Percentiles rank a stretch among this genome's conserved stretches.
These are phyloP conservation scores for Penicillium goetzii DNA, from an alignment of 495 filamentous ascomycete species.

Conservation along the genomic window DNA sequence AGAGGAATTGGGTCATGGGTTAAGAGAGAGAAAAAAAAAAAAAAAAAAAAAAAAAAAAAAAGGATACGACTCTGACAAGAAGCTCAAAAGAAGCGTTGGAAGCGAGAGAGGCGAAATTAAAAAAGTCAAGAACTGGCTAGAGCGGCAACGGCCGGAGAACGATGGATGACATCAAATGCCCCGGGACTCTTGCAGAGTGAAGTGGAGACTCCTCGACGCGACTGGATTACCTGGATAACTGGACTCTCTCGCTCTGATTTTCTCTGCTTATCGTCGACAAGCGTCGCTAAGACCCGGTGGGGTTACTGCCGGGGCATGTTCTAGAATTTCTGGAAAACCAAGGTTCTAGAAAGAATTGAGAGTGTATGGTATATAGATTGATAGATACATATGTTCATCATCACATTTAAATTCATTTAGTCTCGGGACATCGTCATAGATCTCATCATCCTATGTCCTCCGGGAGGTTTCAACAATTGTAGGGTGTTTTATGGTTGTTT, in stretches of 20 bases:
- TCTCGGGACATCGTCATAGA: not conserved
- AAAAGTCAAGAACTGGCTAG: constrained; percentile 11
- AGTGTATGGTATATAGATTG: not conserved
- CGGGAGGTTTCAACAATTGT: not conserved
- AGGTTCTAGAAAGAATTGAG: not conserved
- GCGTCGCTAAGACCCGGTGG: constrained; percentile 11
- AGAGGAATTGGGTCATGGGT: constrained; percentile 6
- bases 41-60: constrained; percentile 13
- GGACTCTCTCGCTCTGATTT: not conserved
- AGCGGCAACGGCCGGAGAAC: constrained; percentile 33
- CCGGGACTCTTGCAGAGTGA: constrained; percentile 18
- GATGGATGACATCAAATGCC: constrained; percentile 39
- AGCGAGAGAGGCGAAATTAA: constrained; percentile 14
- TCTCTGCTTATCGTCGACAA: constrained; percentile 9
- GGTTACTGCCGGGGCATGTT: constrained; percentile 2
- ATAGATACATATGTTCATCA: not conserved
- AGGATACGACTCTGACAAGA: not conserved
- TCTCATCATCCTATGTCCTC: not conserved
- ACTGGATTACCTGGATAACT: constrained; percentile 15
- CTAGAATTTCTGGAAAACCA: not conserved
- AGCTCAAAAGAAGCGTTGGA: constrained; percentile 7
- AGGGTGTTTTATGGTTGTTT: not conserved
- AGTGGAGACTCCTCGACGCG: constrained; percentile 21
- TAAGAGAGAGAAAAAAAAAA: constrained; percentile 13
- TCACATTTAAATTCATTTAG: not conserved